phyloP scores from a whole-genome alignment of 1,284 basidiomycete species.

The Boletus semigastroideus region DNA sequence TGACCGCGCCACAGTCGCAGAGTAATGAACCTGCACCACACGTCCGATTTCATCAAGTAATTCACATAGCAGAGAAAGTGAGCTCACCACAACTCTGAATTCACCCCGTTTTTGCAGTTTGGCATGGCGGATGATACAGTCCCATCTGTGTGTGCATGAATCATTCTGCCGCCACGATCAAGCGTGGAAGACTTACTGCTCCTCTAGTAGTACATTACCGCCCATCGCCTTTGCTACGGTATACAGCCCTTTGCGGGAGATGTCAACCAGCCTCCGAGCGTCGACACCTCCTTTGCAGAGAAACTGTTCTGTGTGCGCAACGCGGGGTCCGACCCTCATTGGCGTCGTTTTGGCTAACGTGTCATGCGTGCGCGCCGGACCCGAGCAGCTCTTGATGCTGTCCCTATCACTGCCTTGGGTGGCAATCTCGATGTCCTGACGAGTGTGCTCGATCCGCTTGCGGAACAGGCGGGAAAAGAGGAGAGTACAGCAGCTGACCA shows the following conservation, averaged over 20 bases:
- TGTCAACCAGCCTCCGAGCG: slow-evolving; percentile 32
- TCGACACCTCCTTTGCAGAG: slow-evolving; percentile 38
- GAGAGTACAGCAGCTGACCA: slow-evolving; percentile 27
- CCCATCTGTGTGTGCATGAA: slow-evolving; percentile 31
- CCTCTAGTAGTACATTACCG: slow-evolving; percentile 38
- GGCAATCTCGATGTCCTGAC: slow-evolving; percentile 23
- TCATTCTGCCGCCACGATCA: slow-evolving; percentile 15
- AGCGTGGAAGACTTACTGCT: slow-evolving; percentile 28
- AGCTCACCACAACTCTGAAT: slow-evolving; percentile 35
- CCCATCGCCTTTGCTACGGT: slow-evolving; percentile 34
- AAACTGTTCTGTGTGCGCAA: slow-evolving; percentile 36
- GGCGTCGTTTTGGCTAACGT: slow-evolving; percentile 22
- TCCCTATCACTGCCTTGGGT: slow-evolving; percentile 25
- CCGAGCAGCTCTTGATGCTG: slow-evolving; percentile 36
- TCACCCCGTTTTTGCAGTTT: slow-evolving; percentile 30
- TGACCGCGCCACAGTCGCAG: slow-evolving; percentile 37
- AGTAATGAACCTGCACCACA: slow-evolving; percentile 32
- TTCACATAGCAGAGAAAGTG: slow-evolving; percentile 6
- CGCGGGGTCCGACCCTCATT: slow-evolving; percentile 33
- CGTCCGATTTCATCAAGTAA: slow-evolving; percentile 11
- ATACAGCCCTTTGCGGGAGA: slow-evolving; percentile 36
- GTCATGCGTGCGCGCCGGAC: slow-evolving; percentile 34
- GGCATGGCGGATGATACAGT: slow-evolving; percentile 35
- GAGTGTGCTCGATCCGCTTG: slow-evolving; percentile 21
- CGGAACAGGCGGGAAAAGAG: slow-evolving; percentile 23